Evolutionary conservation across 805 yeast genomes (phyloP).

Genomic region (Pichia cabralensis): DNA sequence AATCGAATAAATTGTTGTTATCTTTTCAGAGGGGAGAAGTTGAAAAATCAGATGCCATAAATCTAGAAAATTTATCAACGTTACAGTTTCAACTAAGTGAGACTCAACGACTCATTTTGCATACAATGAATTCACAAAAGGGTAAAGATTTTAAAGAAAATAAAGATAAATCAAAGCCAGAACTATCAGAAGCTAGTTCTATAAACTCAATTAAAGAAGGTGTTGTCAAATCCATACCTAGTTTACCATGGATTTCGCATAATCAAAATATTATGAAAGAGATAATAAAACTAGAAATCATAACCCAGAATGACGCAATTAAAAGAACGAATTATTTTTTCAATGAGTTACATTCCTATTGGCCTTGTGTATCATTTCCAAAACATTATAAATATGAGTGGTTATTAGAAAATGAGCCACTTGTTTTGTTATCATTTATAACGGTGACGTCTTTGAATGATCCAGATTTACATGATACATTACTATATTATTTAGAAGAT

Average conservation of each 20-base stretch:
- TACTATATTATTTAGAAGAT: slow-evolving; percentile 35
- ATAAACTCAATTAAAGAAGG: slow-evolving; percentile 29
- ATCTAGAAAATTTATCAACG: slow-evolving; percentile 13
- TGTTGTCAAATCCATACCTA: slow-evolving; percentile 23
- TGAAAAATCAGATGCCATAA: slow-evolving; percentile 14
- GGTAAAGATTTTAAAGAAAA: not conserved
- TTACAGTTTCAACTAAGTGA: slow-evolving; percentile 24
- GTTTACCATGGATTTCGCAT: slow-evolving; percentile 28
- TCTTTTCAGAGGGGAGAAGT: slow-evolving; percentile 13
- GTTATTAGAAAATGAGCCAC: slow-evolving; percentile 33
- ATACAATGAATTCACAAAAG: slow-evolving; percentile 14
- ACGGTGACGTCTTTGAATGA: slow-evolving; percentile 39
- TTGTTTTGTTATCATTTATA: slow-evolving; percentile 33
- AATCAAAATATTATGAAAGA: slow-evolving; percentile 30
- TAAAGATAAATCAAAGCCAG: not conserved
- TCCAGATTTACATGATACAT: slow-evolving; percentile 31
- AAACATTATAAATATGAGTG: slow-evolving; percentile 28
- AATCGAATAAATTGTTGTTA: slow-evolving; percentile 17
- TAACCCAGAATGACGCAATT: slow-evolving; percentile 24
- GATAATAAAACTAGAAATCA: slow-evolving; percentile 26
- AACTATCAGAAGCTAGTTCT: slow-evolving; percentile 24
- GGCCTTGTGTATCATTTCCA: slow-evolving; percentile 40
- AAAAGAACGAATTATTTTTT: slow-evolving; percentile 28
- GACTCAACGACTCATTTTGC: slow-evolving; percentile 23
- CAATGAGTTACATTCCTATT: slow-evolving; percentile 31